Evolutionary conservation across 2,329 filamentous ascomycete species (phyloP).

Genomic region (Chaetomiaceae sp.): DNA sequence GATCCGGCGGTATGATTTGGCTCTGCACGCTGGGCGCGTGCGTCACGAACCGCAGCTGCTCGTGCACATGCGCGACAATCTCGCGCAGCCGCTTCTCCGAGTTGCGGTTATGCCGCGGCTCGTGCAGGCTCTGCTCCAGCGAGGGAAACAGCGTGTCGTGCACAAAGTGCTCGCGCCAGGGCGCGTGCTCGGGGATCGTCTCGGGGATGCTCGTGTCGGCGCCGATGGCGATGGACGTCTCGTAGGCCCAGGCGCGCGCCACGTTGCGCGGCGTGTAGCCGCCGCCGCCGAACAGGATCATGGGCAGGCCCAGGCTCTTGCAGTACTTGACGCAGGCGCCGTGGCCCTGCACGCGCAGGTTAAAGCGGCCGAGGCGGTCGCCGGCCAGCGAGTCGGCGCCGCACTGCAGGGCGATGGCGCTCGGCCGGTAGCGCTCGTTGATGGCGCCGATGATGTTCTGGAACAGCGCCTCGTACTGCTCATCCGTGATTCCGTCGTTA

Average conservation of each 20-base stretch:
- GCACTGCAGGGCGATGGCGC: constrained; percentile 90
- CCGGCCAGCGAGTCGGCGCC: constrained; percentile 92
- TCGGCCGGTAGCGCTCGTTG: constrained; percentile 78
- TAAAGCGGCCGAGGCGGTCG: constrained; percentile 91
- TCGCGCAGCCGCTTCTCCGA: constrained; percentile 69
- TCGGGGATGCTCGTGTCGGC: constrained; percentile 65
- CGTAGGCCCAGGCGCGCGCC: constrained; percentile 92
- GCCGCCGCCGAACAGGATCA: constrained; percentile 89
- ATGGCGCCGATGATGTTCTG: constrained; percentile 73
- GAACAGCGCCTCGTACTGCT: constrained; percentile 83
- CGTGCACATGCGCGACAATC: constrained; percentile 72
- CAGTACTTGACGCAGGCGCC: constrained; percentile 86
- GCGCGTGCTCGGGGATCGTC: constrained; percentile 72
- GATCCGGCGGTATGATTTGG: constrained; percentile 72
- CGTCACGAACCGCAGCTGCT: constrained; percentile 82
- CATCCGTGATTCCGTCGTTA: constrained; percentile 85
- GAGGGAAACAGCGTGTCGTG: constrained; percentile 85
- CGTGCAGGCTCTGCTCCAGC: constrained; percentile 65
- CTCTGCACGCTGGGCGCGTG: constrained; percentile 85
- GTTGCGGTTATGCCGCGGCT: constrained; percentile 73
- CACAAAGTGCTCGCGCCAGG: constrained; percentile 84
- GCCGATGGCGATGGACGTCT: constrained; percentile 85
- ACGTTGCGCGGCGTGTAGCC: constrained; percentile 97
- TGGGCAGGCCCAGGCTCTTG: constrained; percentile 73
- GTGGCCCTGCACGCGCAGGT: constrained; percentile 92